phyloP scores from a whole-genome alignment of 2,329 filamentous ascomycete genomes.

The Penicillium thymicola region DNA sequence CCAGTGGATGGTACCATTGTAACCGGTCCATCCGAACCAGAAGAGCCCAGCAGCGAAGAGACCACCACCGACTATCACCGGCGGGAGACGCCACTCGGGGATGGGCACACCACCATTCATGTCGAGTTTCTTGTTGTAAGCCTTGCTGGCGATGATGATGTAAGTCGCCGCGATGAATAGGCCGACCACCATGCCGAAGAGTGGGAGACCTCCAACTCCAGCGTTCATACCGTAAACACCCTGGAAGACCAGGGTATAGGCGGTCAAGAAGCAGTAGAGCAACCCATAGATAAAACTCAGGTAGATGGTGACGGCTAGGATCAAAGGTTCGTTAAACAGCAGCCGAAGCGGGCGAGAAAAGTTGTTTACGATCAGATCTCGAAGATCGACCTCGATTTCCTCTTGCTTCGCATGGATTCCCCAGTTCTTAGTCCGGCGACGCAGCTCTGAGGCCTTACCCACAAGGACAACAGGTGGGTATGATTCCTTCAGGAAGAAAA shows the following conservation, averaged over 20 bases:
- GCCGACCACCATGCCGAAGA: constrained; percentile 78
- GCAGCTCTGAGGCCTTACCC: constrained; percentile 47
- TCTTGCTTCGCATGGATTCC: constrained; percentile 56
- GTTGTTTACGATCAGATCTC: constrained; percentile 50
- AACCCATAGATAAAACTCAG: constrained; percentile 40
- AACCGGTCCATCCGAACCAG: constrained; percentile 74
- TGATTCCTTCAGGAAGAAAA: constrained; percentile 56
- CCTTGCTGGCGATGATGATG: constrained; percentile 54
- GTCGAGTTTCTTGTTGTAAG: constrained; percentile 24
- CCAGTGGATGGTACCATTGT: constrained; percentile 41
- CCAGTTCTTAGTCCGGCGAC: constrained; percentile 56
- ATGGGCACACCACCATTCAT: constrained; percentile 61
- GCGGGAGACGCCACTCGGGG: constrained; percentile 57
- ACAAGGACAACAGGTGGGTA: constrained; percentile 59
- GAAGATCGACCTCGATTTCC: constrained; percentile 53
- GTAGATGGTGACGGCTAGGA: constrained; percentile 41
- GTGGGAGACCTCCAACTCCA: constrained; percentile 72
- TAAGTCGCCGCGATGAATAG: constrained; percentile 64
- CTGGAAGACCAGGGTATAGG: constrained; percentile 38
- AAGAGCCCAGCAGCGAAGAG: constrained; percentile 63
- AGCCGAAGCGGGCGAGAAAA: constrained; percentile 50
- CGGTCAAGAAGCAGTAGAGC: constrained; percentile 37
- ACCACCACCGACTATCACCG: constrained; percentile 52
- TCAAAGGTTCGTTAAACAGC: constrained; percentile 43
- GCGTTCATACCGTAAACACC: constrained; percentile 64